Evolutionary conservation across 208 protist species (phyloP).

Genomic region (Lotmaria passim): DNA sequence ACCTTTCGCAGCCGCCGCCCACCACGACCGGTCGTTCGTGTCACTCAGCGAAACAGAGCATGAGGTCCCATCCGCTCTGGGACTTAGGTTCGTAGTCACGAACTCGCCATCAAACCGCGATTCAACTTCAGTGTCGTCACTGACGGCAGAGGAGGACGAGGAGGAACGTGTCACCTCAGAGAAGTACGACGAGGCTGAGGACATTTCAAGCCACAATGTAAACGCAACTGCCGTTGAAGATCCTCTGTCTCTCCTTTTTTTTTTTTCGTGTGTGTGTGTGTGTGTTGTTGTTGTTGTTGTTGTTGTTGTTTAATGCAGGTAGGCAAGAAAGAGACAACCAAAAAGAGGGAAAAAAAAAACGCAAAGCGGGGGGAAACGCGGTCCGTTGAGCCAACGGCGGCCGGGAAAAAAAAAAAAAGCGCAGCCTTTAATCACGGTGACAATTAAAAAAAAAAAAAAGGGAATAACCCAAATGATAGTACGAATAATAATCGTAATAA

Average conservation of each 20-base stretch:
- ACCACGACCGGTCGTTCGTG: neutral
- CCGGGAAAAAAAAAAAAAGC: too few species aligned
- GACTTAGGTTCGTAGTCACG: neutral
- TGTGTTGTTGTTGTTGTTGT: too few species aligned
- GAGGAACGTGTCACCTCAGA: constrained; percentile 8
- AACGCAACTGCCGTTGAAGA: neutral
- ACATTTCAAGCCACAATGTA: neutral
- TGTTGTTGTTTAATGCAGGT: too few species aligned
- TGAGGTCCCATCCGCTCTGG: neutral
- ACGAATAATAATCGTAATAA: too few species aligned
- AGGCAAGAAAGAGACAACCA: too few species aligned
- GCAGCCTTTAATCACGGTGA: too few species aligned
- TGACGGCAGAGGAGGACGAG: neutral
- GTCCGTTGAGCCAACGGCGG: too few species aligned
- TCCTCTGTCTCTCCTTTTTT: neutral
- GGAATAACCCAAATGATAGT: too few species aligned
- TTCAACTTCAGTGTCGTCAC: neutral
- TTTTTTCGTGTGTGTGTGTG: neutral
- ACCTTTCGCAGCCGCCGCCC: neutral
- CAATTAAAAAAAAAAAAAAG: too few species aligned
- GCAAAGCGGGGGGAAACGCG: too few species aligned
- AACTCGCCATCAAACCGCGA: neutral
- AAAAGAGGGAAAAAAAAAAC: too few species aligned
- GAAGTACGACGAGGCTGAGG: neutral
- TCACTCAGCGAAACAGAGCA: neutral